Evolutionary conservation across 1,284 basidiomycete genomes (phyloP).

Genomic region (Polyporus tsugae): DNA sequence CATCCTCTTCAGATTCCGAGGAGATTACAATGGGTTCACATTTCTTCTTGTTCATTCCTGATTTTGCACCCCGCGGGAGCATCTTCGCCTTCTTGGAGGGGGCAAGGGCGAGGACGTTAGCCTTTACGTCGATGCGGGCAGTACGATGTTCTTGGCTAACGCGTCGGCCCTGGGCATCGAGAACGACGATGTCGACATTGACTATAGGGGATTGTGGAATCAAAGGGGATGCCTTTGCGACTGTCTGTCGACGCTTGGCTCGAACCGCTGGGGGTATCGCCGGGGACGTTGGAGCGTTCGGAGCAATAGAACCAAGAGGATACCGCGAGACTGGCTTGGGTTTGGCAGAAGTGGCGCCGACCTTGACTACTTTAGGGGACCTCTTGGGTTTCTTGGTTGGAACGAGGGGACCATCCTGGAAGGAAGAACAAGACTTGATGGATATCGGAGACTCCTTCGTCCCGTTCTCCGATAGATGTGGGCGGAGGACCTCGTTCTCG

Average conservation of each 20-base stretch:
- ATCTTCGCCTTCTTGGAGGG: conserved; percentile 14
- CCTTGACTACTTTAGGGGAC: conserved; percentile 32
- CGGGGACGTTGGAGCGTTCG: conserved; percentile 54
- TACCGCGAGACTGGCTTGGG: conserved; percentile 47
- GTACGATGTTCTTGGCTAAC: conserved; percentile 59
- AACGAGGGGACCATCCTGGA: conserved; percentile 18
- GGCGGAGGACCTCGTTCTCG: conserved; percentile 12
- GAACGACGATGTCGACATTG: conserved; percentile 69
- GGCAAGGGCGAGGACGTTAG: conserved; percentile 33
- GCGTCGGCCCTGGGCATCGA: conserved; percentile 65
- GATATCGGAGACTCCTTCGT: conserved; percentile 17
- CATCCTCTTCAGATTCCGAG: conserved; percentile 39
- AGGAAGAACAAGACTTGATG: conserved; percentile 19
- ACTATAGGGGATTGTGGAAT: conserved; percentile 54
- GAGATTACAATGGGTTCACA: conserved; percentile 16
- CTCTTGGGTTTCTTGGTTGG: conserved; percentile 27
- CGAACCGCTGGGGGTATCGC: conserved; percentile 36
- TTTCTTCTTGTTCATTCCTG: not conserved
- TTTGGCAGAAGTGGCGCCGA: conserved; percentile 33
- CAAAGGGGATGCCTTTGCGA: conserved; percentile 43
- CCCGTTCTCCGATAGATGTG: not conserved
- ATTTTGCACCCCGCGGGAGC: not conserved
- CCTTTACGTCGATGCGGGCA: conserved; percentile 42
- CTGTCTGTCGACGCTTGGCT: conserved; percentile 40
- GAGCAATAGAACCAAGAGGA: conserved; percentile 50